Evolutionary conservation across 1,139 yeast species (phyloP).

Genomic region (Blastobotrys buckinghamii): DNA sequence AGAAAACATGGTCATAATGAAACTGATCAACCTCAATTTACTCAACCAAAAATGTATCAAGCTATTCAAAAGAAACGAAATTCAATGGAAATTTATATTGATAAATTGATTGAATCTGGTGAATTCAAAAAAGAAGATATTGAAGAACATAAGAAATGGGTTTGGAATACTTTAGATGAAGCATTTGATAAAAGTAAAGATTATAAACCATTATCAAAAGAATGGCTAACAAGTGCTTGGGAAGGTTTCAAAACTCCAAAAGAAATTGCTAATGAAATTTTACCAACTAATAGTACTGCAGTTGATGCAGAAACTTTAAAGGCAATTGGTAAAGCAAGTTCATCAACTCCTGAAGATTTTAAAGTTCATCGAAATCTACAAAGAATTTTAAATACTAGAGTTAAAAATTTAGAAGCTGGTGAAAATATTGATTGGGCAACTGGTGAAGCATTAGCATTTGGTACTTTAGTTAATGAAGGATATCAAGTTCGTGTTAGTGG

Average conservation of each 20-base stretch:
- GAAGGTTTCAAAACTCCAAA: slow-evolving; percentile 95
- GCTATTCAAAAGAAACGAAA: slow-evolving; percentile 79
- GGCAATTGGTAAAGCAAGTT: slow-evolving; percentile 66
- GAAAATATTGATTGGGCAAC: slow-evolving; percentile 97
- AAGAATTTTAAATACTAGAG: slow-evolving; percentile 82
- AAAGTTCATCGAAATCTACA: slow-evolving; percentile 89
- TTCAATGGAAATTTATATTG: slow-evolving; percentile 76
- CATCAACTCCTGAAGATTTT: slow-evolving; percentile 77
- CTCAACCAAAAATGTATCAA: slow-evolving; percentile 94
- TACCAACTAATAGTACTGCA: slow-evolving; percentile 92
- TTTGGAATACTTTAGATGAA: slow-evolving; percentile 86
- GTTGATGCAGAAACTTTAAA: slow-evolving; percentile 65
- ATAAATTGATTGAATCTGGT: slow-evolving; percentile 72
- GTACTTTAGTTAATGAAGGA: slow-evolving; percentile 84
- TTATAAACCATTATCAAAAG: slow-evolving; percentile 83
- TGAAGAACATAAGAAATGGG: slow-evolving; percentile 93
- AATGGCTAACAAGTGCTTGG: slow-evolving; percentile 98
- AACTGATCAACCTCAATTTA: slow-evolving; percentile 96
- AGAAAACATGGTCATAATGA: slow-evolving; percentile 97
- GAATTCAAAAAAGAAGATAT: slow-evolving; percentile 80
- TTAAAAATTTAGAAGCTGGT: slow-evolving; percentile 78
- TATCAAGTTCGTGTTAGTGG: slow-evolving; percentile 94
- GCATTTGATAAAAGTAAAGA: slow-evolving; percentile 80
- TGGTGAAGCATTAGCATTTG: slow-evolving; percentile 96
- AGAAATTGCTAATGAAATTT: slow-evolving; percentile 86